Conservation (phyloP, 2,329 filamentous ascomycete species). For the Ustulina deusta region DNA sequence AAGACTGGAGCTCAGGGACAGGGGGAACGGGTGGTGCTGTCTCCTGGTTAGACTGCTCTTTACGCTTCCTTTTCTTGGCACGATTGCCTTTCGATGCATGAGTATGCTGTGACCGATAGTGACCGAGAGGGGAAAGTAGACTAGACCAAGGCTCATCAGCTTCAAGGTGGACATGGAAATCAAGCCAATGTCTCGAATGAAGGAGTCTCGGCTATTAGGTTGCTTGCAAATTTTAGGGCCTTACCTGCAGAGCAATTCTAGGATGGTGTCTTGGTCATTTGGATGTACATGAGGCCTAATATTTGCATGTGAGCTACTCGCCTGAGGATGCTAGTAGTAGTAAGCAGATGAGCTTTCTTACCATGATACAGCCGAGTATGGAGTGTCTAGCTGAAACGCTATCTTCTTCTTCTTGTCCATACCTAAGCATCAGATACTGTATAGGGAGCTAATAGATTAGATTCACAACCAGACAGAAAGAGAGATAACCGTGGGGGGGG, state of each 20-base stretch:
- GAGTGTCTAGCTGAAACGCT: constrained; percentile 73
- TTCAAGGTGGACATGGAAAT: background rate
- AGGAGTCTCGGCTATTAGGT: too few species aligned
- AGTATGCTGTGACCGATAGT: constrained; percentile 67
- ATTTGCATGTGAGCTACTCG: constrained; percentile 13
- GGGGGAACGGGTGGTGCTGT: constrained; percentile 48
- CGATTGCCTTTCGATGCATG: constrained; percentile 72
- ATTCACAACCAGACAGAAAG: background rate
- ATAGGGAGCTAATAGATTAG: background rate
- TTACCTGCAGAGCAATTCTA: constrained; percentile 76
- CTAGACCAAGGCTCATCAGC: constrained; percentile 55
- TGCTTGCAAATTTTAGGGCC: constrained; percentile 37
- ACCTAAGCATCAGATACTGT: background rate
- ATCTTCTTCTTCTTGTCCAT: constrained; percentile 68
- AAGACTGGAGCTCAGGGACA: constrained; percentile 64
- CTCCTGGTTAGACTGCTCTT: constrained; percentile 44
- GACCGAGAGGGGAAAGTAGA: constrained; percentile 72
- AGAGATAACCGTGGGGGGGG: too few species aligned
- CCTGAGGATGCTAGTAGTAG: background rate
- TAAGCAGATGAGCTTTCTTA: constrained; percentile 50
- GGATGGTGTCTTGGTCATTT: constrained; percentile 71
- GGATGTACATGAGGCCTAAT: constrained; percentile 70
- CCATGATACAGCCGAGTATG: constrained; percentile 72
- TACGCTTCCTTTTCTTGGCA: constrained; percentile 64
- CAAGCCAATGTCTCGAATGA: background rate